Conservation (phyloP, 371 early-diverging fungal species). For the Fennellomyces sp. region DNA sequence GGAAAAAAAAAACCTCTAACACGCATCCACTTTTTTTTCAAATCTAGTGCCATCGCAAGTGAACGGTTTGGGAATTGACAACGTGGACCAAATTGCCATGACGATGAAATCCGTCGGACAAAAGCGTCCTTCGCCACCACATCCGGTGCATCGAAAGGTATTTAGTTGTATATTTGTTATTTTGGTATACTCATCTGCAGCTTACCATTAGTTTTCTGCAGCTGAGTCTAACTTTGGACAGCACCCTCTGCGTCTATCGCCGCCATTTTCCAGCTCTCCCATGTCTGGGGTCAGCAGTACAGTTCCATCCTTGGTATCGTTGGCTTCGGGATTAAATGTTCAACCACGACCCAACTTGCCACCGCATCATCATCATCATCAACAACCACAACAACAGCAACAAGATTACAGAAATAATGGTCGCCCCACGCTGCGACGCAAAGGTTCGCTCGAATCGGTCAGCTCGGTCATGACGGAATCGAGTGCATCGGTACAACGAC, state of each 20-base stretch:
- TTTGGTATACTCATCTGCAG: not conserved
- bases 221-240: slow-evolving; percentile 19
- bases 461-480: slow-evolving; percentile 50
- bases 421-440: slow-evolving; percentile 40
- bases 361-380: slow-evolving; percentile 5
- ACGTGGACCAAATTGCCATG: slow-evolving; percentile 38
- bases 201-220: slow-evolving; percentile 10
- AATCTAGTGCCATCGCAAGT: slow-evolving; percentile 16
- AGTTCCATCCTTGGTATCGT: slow-evolving; percentile 36
- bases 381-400: slow-evolving; percentile 1
- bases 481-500: slow-evolving; percentile 38
- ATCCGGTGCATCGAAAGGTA: slow-evolving; percentile 34
- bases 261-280: slow-evolving; percentile 38
- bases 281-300: slow-evolving; percentile 34
- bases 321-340: slow-evolving; percentile 41
- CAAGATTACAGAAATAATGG: slow-evolving; percentile 10
- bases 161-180: not conserved
- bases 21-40: not conserved
- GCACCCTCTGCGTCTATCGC: slow-evolving; percentile 20
- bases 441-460: slow-evolving; percentile 43
- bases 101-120: slow-evolving; percentile 41
- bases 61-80: slow-evolving; percentile 39
- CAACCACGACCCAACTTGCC: slow-evolving; percentile 25
- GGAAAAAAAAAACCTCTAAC: not conserved
- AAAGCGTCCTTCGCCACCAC: slow-evolving; percentile 21